Evolutionary conservation across 352 stramenopile genomes (phyloP).

Genomic region (Globisporangium viniferum): DNA sequence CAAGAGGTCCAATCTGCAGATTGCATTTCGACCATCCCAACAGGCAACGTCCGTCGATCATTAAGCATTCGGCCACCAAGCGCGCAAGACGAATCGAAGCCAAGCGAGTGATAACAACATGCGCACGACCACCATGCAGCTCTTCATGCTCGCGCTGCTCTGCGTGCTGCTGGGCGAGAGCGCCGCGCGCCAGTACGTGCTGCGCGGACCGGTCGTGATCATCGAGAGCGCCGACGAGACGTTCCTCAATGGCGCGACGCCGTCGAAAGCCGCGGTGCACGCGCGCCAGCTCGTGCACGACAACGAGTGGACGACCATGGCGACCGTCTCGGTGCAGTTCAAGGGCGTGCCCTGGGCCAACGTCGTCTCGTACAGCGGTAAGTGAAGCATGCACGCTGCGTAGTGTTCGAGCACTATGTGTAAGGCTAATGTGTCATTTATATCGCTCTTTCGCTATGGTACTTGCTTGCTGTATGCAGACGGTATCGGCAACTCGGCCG

Average conservation of each 20-base stretch:
- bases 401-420: background rate
- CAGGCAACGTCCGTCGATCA: background rate
- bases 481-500: constrained; percentile 40
- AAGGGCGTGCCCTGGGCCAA: constrained; percentile 48
- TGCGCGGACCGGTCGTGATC: constrained; percentile 4
- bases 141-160: constrained; percentile 13
- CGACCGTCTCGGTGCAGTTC: constrained; percentile 60
- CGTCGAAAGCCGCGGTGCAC: constrained; percentile 30
- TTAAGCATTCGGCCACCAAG: background rate
- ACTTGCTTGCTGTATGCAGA: constrained; percentile 27
- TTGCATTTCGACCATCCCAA: background rate
- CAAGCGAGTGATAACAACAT: background rate
- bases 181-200: constrained; percentile 11
- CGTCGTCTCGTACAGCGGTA: constrained; percentile 72
- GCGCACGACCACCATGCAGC: constrained; percentile 12
- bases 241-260: constrained; percentile 1
- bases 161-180: constrained; percentile 6
- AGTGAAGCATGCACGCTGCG: background rate
- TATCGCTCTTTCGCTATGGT: no score
- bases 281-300: constrained; percentile 61
- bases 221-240: constrained; percentile 5
- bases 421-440: background rate
- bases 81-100: background rate
- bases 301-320: constrained; percentile 64
- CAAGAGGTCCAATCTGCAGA: background rate